Evolutionary conservation across 345 rosid genomes (phyloP).

Genomic region (Anastatica hierochuntica): DNA sequence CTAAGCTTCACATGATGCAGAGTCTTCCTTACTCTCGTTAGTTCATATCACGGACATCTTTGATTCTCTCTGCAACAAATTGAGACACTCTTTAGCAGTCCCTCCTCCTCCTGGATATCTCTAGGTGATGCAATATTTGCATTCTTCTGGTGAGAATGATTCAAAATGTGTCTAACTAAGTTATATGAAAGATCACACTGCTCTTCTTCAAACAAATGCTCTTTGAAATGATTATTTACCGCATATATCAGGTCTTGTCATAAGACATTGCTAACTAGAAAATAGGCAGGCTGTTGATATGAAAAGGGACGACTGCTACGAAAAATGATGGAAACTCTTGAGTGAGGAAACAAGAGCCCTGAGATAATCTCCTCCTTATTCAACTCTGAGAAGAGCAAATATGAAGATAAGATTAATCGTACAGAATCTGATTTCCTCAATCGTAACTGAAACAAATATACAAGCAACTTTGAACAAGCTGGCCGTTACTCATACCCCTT

Average conservation of each 20-base stretch:
- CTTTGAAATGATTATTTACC: slow-evolving; percentile 11
- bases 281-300: slow-evolving; percentile 21
- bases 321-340: slow-evolving; percentile 32
- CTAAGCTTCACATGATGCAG: no score
- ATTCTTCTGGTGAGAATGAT: slow-evolving; percentile 28
- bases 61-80: slow-evolving; percentile 6
- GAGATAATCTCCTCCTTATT: slow-evolving; percentile 66
- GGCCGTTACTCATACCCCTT: background rate
- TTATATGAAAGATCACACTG: slow-evolving; percentile 23
- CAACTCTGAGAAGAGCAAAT: slow-evolving; percentile 36
- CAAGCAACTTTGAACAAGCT: background rate
- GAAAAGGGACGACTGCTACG: slow-evolving; percentile 29
- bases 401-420: background rate
- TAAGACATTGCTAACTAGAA: slow-evolving; percentile 24
- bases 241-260: slow-evolving; percentile 11
- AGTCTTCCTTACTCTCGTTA: no score
- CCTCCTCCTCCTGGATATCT: slow-evolving; percentile 31
- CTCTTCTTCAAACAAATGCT: slow-evolving; percentile 27
- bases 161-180: slow-evolving; percentile 13
- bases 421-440: background rate
- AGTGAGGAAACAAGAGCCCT: slow-evolving; percentile 37
- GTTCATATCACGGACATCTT: background rate
- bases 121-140: slow-evolving; percentile 36
- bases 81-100: slow-evolving; percentile 25
- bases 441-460: background rate